Percentiles rank a stretch among this genome's conserved stretches.
Evolutionary conservation across 2,329 filamentous ascomycete genomes (phyloP).

Genomic region (Lasiodiplodia sp.): DNA sequence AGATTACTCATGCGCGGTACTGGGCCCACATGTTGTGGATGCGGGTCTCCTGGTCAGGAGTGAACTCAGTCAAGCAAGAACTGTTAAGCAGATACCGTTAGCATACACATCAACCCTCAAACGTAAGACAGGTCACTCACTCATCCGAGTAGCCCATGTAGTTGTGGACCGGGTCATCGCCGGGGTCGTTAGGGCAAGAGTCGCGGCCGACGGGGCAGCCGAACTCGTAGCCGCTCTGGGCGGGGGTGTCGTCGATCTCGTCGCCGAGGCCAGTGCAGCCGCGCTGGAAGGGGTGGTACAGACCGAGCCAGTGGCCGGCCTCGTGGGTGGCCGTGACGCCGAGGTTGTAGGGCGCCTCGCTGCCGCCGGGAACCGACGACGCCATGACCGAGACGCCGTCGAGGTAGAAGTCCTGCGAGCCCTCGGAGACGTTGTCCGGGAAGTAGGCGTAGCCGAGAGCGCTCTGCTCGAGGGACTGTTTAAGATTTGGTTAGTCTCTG

Average conservation of each 20-base stretch:
- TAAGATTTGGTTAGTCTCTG: neutral
- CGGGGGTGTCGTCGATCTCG: conserved; percentile 53
- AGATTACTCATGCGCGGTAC: conserved; percentile 36
- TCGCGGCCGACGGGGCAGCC: conserved; percentile 57
- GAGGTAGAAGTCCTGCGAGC: neutral
- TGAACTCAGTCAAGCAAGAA: conserved; percentile 62
- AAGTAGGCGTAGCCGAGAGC: conserved; percentile 49
- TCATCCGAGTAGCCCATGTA: conserved; percentile 45
- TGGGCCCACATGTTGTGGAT: conserved; percentile 61
- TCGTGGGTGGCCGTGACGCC: conserved; percentile 50
- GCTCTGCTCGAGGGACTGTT: neutral
- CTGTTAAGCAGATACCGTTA: conserved; percentile 43
- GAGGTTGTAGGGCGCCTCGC: conserved; percentile 51
- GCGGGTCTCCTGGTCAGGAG: conserved; percentile 56
- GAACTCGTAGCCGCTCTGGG: conserved; percentile 54
- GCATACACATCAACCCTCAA: too few species aligned
- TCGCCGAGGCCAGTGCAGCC: conserved; percentile 55
- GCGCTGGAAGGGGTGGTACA: conserved; percentile 57
- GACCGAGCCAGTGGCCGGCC: conserved; percentile 57
- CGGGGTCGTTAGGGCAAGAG: conserved; percentile 56
- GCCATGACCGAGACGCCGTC: conserved; percentile 61
- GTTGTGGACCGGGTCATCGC: conserved; percentile 43
- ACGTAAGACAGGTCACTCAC: too few species aligned
- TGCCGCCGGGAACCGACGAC: conserved; percentile 48
- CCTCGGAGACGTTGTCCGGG: neutral